phyloP scores from a whole-genome alignment of 805 yeast species.

The Saccharomycopsis sp. region DNA sequence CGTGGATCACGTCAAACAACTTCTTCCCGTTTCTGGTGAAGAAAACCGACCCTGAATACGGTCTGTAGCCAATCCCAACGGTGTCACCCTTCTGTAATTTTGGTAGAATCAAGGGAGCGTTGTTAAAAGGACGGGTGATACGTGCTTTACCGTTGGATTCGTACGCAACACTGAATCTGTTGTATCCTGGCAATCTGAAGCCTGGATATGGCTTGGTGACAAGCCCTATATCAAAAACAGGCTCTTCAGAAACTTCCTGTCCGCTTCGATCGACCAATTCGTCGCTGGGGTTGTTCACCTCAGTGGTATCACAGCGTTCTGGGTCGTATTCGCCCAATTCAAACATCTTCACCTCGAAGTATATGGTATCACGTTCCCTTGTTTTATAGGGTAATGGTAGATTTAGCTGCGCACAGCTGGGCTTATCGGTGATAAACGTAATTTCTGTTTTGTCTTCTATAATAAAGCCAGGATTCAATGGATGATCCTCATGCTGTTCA shows the following conservation, averaged over 20 bases:
- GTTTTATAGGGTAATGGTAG: slow-evolving; percentile 18
- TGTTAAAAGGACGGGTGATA: slow-evolving; percentile 52
- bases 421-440: slow-evolving; percentile 8
- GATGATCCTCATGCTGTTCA: slow-evolving; percentile 7
- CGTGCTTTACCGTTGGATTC: slow-evolving; percentile 68
- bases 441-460: slow-evolving; percentile 21
- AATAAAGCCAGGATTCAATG: slow-evolving; percentile 6
- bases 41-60: slow-evolving; percentile 77
- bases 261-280: slow-evolving; percentile 9
- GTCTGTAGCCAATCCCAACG: slow-evolving; percentile 84
- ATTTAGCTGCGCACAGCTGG: slow-evolving; percentile 16
- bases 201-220: slow-evolving; percentile 69
- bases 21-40: slow-evolving; percentile 94
- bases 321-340: slow-evolving; percentile 29
- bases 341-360: slow-evolving; percentile 57
- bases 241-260: slow-evolving; percentile 26
- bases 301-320: background rate
- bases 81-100: slow-evolving; percentile 75
- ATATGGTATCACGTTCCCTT: slow-evolving; percentile 41
- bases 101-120: slow-evolving; percentile 35
- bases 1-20: slow-evolving; percentile 77
- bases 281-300: background rate
- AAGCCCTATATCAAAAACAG: slow-evolving; percentile 58
- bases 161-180: slow-evolving; percentile 62
- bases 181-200: slow-evolving; percentile 69